phyloP scores from a whole-genome alignment of 2,329 filamentous ascomycete species.

The Fusarium staphyleae region DNA sequence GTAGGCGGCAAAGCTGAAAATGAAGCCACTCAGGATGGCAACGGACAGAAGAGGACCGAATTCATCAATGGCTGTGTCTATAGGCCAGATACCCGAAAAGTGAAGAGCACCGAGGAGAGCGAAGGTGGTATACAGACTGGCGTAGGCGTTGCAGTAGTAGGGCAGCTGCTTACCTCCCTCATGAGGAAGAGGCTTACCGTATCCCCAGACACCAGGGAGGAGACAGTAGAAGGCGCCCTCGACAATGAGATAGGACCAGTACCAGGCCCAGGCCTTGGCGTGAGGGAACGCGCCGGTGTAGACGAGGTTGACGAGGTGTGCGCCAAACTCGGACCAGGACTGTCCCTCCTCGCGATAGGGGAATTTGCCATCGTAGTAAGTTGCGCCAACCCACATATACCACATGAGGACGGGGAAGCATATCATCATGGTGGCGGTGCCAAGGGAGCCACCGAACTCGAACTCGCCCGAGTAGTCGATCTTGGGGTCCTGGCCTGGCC shows the following conservation, averaged over 20 bases:
- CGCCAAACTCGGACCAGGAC: conserved; percentile 72
- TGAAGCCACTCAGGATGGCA: conserved; percentile 87
- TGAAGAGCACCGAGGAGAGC: conserved; percentile 75
- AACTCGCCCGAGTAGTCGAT: conserved; percentile 68
- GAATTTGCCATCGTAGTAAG: conserved; percentile 86
- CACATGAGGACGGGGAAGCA: conserved; percentile 96
- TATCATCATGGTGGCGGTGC: conserved; percentile 85
- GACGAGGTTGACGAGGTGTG: conserved; percentile 73
- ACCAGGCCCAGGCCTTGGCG: conserved; percentile 85
- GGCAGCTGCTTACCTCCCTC: conserved; percentile 82
- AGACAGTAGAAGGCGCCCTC: conserved; percentile 84
- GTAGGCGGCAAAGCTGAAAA: conserved; percentile 85
- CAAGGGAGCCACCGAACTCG: conserved; percentile 90
- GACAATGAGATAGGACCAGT: conserved; percentile 91
- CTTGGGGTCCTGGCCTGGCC: conserved; percentile 65
- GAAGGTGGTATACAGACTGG: conserved; percentile 88
- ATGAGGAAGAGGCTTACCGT: conserved; percentile 87
- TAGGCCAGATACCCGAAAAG: conserved; percentile 81
- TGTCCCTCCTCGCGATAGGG: conserved; percentile 72
- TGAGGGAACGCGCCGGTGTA: conserved; percentile 87
- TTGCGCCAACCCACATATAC: conserved; percentile 98
- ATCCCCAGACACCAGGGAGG: conserved; percentile 85
- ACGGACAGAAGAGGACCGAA: conserved; percentile 94
- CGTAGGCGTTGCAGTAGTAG: conserved; percentile 94
- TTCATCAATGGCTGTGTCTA: conserved; percentile 93